Conservation (phyloP, 2,329 filamentous ascomycete genomes). For the Bipolaris oryzae region DNA sequence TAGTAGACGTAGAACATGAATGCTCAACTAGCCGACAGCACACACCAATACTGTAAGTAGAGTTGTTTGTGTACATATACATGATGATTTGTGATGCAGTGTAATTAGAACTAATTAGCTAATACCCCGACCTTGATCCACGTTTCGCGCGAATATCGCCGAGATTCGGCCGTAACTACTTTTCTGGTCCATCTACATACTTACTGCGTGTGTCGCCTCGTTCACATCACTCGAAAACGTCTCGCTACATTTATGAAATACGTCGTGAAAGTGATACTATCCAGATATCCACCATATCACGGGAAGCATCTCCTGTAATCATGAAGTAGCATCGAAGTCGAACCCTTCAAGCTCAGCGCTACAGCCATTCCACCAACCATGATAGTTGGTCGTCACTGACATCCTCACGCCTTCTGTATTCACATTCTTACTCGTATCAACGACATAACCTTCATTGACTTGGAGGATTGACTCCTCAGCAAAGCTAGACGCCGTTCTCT, state of each 20-base stretch:
- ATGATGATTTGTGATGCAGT: constrained; percentile 9
- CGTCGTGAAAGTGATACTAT: neutral
- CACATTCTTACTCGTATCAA: no score
- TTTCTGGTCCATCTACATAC: neutral
- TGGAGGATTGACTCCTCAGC: no score
- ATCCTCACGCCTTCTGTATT: no score
- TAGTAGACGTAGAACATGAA: no score
- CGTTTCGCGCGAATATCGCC: constrained; percentile 16
- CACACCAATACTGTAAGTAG: neutral
- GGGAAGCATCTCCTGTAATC: no score
- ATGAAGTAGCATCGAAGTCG: no score
- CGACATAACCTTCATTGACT: no score
- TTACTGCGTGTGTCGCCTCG: neutral
- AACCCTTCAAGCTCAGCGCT: no score
- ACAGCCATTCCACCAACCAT: no score
- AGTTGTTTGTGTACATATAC: neutral
- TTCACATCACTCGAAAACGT: neutral
- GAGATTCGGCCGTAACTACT: constrained; percentile 6
- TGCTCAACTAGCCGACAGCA: neutral
- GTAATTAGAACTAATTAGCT: constrained; percentile 9
- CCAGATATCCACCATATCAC: accelerated
- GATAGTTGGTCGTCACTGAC: no score
- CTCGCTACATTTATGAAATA: neutral
- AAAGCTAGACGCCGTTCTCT: no score
- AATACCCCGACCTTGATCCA: constrained; percentile 14